phyloP scores from a whole-genome alignment of 192 early-diverging fungal genomes.

The Thamnidium elegans region DNA sequence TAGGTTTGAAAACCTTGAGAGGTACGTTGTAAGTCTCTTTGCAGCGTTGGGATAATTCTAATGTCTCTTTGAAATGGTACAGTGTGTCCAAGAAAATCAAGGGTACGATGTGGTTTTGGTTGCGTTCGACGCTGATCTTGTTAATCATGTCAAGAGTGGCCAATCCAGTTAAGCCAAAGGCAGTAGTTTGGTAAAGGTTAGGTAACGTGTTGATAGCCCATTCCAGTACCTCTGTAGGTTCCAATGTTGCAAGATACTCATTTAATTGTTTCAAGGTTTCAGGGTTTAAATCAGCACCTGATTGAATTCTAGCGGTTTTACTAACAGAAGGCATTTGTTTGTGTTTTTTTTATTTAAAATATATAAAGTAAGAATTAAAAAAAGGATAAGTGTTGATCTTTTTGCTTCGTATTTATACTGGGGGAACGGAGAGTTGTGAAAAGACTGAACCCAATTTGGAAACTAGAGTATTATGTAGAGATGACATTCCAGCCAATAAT shows the following conservation, averaged over 20 bases:
- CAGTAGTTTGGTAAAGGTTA: slow-evolving; percentile 87
- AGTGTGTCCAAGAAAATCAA: slow-evolving; percentile 94
- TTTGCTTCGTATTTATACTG: slow-evolving; percentile 5
- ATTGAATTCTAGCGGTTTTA: slow-evolving; percentile 16
- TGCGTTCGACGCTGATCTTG: slow-evolving; percentile 56
- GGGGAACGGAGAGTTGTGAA: no score
- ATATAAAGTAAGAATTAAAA: not conserved
- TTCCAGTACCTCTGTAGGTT: slow-evolving; percentile 76
- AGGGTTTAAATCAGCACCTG: slow-evolving; percentile 44
- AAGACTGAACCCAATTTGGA: not conserved
- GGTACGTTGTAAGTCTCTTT: slow-evolving; percentile 66
- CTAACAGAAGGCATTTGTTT: slow-evolving; percentile 33
- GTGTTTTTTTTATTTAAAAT: not conserved
- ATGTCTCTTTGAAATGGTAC: slow-evolving; percentile 92
- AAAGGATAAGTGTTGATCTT: not conserved
- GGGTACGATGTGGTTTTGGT: slow-evolving; percentile 59
- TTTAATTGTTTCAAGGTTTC: slow-evolving; percentile 75
- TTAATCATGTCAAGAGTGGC: slow-evolving; percentile 84
- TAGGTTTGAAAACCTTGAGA: slow-evolving; percentile 73
- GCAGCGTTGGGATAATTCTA: slow-evolving; percentile 70
- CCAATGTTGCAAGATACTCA: slow-evolving; percentile 61
- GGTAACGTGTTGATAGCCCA: slow-evolving; percentile 85
- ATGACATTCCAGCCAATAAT: slow-evolving; percentile 30
- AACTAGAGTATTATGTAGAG: slow-evolving; percentile 19
- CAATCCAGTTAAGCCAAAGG: slow-evolving; percentile 90